Evolutionary conservation across 164 flowering plant genomes (phyloP).

Genomic region (Akebia trifoliata): DNA sequence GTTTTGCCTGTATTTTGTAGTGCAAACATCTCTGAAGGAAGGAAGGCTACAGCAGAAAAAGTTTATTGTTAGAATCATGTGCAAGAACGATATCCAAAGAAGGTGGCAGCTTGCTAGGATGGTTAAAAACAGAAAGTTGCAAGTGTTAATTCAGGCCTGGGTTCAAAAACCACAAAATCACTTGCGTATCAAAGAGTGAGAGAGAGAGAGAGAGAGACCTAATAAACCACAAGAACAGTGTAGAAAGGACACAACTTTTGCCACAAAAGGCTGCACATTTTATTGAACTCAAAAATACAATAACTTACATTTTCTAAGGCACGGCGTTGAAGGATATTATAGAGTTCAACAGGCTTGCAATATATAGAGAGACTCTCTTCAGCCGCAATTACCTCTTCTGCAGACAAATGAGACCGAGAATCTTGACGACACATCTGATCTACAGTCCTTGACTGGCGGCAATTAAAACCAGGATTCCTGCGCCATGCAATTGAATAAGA

Average conservation of each 20-base stretch:
- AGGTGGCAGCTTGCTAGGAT: neutral
- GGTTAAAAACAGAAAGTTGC: neutral
- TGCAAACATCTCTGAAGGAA: constrained; percentile 82
- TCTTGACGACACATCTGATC: constrained; percentile 80
- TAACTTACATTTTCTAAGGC: constrained; percentile 57
- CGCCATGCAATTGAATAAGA: constrained; percentile 16
- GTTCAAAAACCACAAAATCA: too few species aligned
- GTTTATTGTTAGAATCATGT: constrained; percentile 15
- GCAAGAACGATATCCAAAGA: neutral
- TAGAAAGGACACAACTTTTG: too few species aligned
- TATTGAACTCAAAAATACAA: too few species aligned
- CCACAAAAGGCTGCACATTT: too few species aligned
- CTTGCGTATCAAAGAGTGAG: too few species aligned
- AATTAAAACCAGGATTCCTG: constrained; percentile 34
- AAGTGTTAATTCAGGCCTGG: too few species aligned
- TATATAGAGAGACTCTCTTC: constrained; percentile 83
- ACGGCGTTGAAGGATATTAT: constrained; percentile 93
- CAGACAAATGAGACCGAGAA: constrained; percentile 54
- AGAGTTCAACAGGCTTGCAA: constrained; percentile 96
- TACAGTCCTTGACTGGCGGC: constrained; percentile 36
- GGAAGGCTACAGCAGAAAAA: constrained; percentile 50
- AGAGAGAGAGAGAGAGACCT: too few species aligned
- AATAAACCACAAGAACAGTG: too few species aligned
- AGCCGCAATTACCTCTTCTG: constrained; percentile 75
- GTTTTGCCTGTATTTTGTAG: constrained; percentile 74